phyloP scores from a whole-genome alignment of 2,329 filamentous ascomycete genomes.

The Xylariaceae sp. region DNA sequence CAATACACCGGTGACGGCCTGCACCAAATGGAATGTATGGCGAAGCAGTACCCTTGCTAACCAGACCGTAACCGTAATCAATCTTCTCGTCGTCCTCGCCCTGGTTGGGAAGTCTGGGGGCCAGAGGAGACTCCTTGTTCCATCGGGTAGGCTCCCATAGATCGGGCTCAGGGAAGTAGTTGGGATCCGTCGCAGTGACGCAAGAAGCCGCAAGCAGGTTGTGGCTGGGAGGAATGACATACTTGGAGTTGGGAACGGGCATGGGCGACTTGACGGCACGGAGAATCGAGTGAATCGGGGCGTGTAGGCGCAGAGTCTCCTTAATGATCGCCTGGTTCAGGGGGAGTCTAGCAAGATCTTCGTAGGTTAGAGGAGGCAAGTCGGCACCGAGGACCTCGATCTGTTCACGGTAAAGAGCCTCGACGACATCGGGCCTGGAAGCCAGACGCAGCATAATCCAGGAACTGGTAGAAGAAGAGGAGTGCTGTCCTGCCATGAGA shows the following conservation, averaged over 20 bases:
- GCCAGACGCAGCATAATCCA: constrained; percentile 84
- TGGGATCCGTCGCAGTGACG: constrained; percentile 64
- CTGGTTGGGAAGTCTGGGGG: constrained; percentile 41
- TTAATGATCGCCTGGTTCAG: constrained; percentile 82
- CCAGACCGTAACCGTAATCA: constrained; percentile 89
- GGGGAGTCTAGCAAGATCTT: constrained; percentile 70
- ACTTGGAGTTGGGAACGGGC: constrained; percentile 75
- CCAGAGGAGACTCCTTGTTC: constrained; percentile 60
- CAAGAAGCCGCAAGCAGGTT: constrained; percentile 80
- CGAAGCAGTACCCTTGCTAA: constrained; percentile 83
- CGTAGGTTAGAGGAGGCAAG: constrained; percentile 69
- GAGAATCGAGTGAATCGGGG: constrained; percentile 92
- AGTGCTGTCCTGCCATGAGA: constrained; percentile 88
- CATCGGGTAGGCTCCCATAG: constrained; percentile 90
- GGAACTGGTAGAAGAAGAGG: constrained; percentile 73
- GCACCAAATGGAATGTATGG: constrained; percentile 94
- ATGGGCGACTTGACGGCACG: constrained; percentile 87
- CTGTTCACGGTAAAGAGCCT: constrained; percentile 82
- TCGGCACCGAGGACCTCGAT: constrained; percentile 65
- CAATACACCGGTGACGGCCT: constrained; percentile 88
- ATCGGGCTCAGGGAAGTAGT: constrained; percentile 76
- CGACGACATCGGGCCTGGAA: constrained; percentile 67
- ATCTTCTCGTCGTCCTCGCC: constrained; percentile 65
- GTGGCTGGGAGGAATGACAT: constrained; percentile 74
- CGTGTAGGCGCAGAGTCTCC: constrained; percentile 85